Evolutionary conservation across 2,329 filamentous ascomycete genomes (phyloP).

Genomic region (Sporothrix curviconia): DNA sequence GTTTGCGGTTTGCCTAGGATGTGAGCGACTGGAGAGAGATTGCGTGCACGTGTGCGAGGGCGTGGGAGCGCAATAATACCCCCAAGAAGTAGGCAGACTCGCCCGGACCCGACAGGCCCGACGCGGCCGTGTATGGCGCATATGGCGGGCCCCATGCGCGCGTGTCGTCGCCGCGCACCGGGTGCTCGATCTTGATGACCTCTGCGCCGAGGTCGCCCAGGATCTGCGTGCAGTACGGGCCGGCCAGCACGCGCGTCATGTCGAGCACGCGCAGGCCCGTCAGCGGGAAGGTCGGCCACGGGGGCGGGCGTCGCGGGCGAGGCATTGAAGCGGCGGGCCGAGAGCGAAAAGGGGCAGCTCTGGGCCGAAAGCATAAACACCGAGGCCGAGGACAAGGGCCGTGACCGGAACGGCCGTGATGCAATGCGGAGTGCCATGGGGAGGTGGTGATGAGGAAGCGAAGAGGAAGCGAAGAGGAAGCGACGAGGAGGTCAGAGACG

Average conservation of each 20-base stretch:
- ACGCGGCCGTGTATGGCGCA: constrained; percentile 63
- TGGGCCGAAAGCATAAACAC: too few species aligned
- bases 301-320: not conserved
- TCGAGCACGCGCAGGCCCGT: constrained; percentile 75
- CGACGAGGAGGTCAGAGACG: not conserved
- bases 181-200: constrained; percentile 96
- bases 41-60: not conserved
- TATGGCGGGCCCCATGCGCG: constrained; percentile 95
- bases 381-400: not conserved
- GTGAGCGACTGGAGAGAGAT: not conserved
- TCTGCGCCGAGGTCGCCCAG: constrained; percentile 92
- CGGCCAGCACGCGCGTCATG: constrained; percentile 93
- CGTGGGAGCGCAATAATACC: constrained; percentile 40
- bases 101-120: constrained; percentile 60
- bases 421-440: not conserved
- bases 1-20: constrained; percentile 80
- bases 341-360: not conserved
- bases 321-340: not conserved
- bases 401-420: not conserved
- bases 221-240: constrained; percentile 98
- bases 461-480: not conserved
- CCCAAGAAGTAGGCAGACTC: constrained; percentile 93
- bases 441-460: not conserved
- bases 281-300: constrained; percentile 50
- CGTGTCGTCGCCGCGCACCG: constrained; percentile 84